These are phyloP conservation scores for Clausena lansium DNA, from an alignment of 345 rosid species.

Conservation along the genomic window DNA sequence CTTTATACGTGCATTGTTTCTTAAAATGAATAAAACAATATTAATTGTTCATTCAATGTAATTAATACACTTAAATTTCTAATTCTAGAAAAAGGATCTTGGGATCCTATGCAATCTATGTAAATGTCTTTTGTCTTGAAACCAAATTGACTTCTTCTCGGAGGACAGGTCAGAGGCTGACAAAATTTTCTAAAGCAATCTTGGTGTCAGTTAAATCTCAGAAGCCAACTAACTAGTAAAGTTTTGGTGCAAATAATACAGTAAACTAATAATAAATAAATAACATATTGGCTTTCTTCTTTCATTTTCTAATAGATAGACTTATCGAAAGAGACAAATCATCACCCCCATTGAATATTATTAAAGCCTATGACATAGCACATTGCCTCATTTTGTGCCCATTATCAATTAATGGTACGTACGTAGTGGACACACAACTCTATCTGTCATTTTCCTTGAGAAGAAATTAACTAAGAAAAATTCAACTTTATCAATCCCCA, in stretches of 20 bases:
- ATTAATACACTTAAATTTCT: neutral
- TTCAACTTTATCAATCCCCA: slow-evolving; percentile 16
- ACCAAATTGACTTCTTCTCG: neutral
- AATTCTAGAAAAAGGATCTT: neutral
- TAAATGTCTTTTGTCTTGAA: neutral
- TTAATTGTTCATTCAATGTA: neutral
- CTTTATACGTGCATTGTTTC: neutral
- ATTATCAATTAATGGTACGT: neutral
- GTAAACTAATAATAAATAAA: neutral
- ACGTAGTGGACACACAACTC: no score
- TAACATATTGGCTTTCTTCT: neutral
- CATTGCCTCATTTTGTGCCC: neutral
- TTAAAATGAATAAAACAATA: neutral
- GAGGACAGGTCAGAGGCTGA: neutral
- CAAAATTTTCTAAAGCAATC: neutral
- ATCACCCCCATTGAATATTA: neutral
- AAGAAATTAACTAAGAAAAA: slow-evolving; percentile 2
- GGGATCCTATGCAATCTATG: neutral
- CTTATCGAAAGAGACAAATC: slow-evolving; percentile 7
- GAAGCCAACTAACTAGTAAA: neutral
- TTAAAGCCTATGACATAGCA: neutral
- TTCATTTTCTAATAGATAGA: neutral
- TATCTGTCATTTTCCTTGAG: neutral
- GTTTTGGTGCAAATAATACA: neutral
- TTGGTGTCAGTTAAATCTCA: neutral